Evolutionary conservation across 2,329 filamentous ascomycete genomes (phyloP).

Genomic region (Diaporthe ampelina): DNA sequence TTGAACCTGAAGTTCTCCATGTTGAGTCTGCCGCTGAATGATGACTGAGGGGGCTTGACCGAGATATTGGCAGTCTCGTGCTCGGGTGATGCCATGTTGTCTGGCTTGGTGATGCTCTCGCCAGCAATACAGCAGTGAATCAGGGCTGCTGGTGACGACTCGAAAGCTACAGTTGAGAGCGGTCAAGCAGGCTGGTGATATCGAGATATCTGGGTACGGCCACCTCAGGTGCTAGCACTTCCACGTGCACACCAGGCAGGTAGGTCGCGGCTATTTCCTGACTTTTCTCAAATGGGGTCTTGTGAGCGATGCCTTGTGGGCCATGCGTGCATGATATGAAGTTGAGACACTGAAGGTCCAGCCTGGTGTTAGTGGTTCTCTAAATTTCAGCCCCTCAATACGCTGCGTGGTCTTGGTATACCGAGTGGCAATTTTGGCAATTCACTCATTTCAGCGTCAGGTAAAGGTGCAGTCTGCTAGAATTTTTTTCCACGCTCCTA

Average conservation of each 20-base stretch:
- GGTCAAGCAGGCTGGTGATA: background rate
- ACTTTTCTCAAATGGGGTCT: background rate
- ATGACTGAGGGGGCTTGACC: conserved; percentile 44
- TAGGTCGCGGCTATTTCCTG: background rate
- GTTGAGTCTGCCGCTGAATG: conserved; percentile 60
- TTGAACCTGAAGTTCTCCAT: conserved; percentile 61
- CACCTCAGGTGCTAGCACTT: background rate
- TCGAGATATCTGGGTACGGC: background rate
- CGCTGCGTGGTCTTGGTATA: background rate
- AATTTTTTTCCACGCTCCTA: background rate
- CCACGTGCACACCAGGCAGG: background rate
- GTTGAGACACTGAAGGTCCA: background rate
- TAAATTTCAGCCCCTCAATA: background rate
- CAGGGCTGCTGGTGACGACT: background rate
- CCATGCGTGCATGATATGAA: background rate
- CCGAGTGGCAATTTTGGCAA: background rate
- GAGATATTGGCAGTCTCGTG: background rate
- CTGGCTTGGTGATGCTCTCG: background rate
- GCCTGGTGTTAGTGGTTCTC: background rate
- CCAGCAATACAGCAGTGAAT: background rate
- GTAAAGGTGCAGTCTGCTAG: background rate
- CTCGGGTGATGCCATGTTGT: conserved; percentile 8
- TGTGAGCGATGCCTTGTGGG: background rate
- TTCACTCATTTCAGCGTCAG: background rate
- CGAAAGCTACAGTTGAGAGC: background rate